Percentiles rank a stretch among this genome's conserved stretches.
Evolutionary conservation across 2,329 filamentous ascomycete genomes (phyloP).

Genomic region (Pyrenophora graminea): DNA sequence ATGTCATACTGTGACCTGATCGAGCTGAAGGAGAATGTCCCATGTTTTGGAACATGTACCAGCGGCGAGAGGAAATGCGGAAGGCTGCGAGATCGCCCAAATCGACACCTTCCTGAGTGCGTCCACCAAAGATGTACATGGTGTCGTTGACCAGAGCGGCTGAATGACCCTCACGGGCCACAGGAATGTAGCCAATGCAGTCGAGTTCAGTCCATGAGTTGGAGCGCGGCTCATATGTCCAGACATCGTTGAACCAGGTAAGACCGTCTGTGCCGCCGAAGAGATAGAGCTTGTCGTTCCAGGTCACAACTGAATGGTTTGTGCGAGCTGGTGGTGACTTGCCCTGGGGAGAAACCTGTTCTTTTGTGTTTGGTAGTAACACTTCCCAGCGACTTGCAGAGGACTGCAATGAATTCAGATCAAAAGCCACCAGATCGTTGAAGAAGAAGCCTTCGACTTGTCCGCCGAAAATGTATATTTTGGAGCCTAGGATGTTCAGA

Average conservation of each 20-base stretch:
- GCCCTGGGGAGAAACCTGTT: conserved; percentile 47
- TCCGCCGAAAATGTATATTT: conserved; percentile 95
- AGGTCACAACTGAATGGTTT: conserved; percentile 91
- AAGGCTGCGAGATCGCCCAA: conserved; percentile 91
- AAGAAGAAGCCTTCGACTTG: conserved; percentile 98
- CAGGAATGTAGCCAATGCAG: conserved; percentile 96
- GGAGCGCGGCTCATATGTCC: conserved; percentile 84
- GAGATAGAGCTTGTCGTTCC: conserved; percentile 92
- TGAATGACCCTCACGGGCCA: conserved; percentile 90
- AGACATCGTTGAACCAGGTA: conserved; percentile 98
- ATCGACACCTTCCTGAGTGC: conserved; percentile 90
- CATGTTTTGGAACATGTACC: conserved; percentile 99
- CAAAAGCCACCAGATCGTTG: conserved; percentile 94
- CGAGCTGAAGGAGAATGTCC: conserved; percentile 90
- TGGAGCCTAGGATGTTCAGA: conserved; percentile 92
- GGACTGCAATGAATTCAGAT: conserved; percentile 91
- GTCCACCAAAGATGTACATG: conserved; percentile 98
- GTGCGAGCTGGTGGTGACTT: conserved; percentile 78
- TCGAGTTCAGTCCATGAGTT: conserved; percentile 89
- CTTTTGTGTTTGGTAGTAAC: conserved; percentile 75
- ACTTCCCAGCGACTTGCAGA: conserved; percentile 93
- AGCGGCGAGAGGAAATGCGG: conserved; percentile 78
- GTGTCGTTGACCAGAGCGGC: conserved; percentile 93
- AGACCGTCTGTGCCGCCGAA: conserved; percentile 97
- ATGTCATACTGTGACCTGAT: conserved; percentile 97